These are phyloP conservation scores for Mycena kentingensis DNA, from an alignment of 768 basidiomycete genomes.

Conservation along the genomic window DNA sequence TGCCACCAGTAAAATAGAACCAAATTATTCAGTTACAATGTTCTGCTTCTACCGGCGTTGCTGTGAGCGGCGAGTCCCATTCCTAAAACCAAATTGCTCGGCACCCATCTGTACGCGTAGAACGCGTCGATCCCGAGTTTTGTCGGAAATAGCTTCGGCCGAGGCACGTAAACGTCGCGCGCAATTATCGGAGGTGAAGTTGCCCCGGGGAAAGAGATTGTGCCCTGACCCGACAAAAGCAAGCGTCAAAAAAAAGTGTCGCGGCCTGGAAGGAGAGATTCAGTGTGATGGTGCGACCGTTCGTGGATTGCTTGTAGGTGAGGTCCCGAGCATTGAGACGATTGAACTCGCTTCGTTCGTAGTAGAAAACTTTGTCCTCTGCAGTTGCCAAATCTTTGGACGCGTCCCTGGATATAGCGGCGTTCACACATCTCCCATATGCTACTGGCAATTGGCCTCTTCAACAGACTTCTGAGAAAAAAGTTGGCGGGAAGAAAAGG, in stretches of 20 bases:
- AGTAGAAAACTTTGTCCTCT: background rate
- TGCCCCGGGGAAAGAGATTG: slow-evolving; percentile 9
- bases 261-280: slow-evolving; percentile 6
- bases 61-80: no score
- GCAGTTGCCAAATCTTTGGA: slow-evolving; percentile 3
- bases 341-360: slow-evolving; percentile 4
- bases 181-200: slow-evolving; percentile 10
- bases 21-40: no score
- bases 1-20: no score
- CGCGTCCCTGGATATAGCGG: slow-evolving; percentile 8
- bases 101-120: no score
- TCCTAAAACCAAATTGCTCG: no score
- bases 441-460: background rate
- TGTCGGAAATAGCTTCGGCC: no score
- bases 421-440: slow-evolving; percentile 5
- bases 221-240: slow-evolving; percentile 10
- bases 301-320: slow-evolving; percentile 4
- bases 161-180: slow-evolving; percentile 14
- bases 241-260: slow-evolving; percentile 7
- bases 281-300: slow-evolving; percentile 12
- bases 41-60: no score
- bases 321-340: background rate
- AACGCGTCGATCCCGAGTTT: no score
- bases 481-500: slow-evolving; percentile 2
- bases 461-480: slow-evolving; percentile 2